Evolutionary conservation across 2,329 filamentous ascomycete species (phyloP).

Genomic region (Magnaporthiopsis incrustans): DNA sequence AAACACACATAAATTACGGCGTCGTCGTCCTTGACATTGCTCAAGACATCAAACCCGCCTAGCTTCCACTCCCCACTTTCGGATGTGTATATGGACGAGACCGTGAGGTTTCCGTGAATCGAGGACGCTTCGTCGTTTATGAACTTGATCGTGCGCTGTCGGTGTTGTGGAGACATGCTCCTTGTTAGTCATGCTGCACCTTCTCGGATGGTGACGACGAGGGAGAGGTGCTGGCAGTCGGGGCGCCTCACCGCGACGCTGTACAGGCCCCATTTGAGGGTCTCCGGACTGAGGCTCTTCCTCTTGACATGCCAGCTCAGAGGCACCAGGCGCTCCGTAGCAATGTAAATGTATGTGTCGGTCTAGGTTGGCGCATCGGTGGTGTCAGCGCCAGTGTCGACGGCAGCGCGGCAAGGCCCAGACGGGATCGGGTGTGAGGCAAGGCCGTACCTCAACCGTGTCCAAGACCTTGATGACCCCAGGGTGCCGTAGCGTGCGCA

Average conservation of each 20-base stretch:
- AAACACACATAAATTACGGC: conserved; percentile 70
- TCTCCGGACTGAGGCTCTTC: conserved; percentile 82
- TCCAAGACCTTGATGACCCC: conserved; percentile 92
- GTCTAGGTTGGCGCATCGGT: conserved; percentile 46
- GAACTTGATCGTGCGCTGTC: conserved; percentile 82
- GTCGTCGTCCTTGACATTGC: conserved; percentile 93
- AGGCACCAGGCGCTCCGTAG: conserved; percentile 82
- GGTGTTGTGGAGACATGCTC: not conserved
- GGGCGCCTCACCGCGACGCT: conserved; percentile 60
- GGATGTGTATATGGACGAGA: conserved; percentile 82
- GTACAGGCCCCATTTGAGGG: conserved; percentile 91
- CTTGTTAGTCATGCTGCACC: conserved; percentile 3
- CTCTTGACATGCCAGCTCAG: conserved; percentile 85
- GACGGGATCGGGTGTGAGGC: not conserved
- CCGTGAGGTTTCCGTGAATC: conserved; percentile 79
- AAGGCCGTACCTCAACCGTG: conserved; percentile 68
- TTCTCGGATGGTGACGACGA: not conserved
- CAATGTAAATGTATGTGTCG: conserved; percentile 91
- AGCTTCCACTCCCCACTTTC: conserved; percentile 98
- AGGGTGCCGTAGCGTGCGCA: conserved; percentile 86
- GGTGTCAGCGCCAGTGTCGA: conserved; percentile 8
- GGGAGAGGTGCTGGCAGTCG: not conserved
- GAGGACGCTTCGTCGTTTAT: conserved; percentile 90
- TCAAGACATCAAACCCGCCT: conserved; percentile 86
- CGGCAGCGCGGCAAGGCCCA: not conserved